Base-by-base conservation (phyloP, 768 basidiomycete species). In the Mycena galopus region DNA sequence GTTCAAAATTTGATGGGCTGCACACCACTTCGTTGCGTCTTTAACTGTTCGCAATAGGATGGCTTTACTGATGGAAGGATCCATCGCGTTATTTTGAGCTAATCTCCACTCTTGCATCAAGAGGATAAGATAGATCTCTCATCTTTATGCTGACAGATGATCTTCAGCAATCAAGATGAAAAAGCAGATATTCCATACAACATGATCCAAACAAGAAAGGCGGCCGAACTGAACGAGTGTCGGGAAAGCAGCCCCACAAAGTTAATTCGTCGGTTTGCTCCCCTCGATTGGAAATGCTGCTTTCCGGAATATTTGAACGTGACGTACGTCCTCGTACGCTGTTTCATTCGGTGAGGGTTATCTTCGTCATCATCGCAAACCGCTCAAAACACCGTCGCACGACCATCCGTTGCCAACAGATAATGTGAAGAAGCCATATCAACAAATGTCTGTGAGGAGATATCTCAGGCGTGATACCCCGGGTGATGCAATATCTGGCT, bases 1-100 rank as follows among this genome's bases (percentile, higher is more conserved):
- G n/a, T n/a, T 59, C 33, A n/a, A 59, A 59, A 37, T n/a, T 59
- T 39, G 58, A 59, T 59, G 58, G 35, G n/a, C 58, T 35, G 58
- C 19, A 59, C 32, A 59, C 32, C 33, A 57, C 58, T 35, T 39
- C 58, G 35, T 39, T 33, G 58, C 58, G 21, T 39, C 39, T 59
- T 59, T 59, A 39, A 59, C 58, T 25, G 58, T 57, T 37, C 32
- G 16, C 32, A 57, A 57, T 16, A 27, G 32, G 35, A 35, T 23
- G 6, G 6, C 19, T 59, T 59, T 23, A 37, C 39, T 39, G 32
- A 21, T 59, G 21, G 16, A 21, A 37, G 58, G 33, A 59, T 35
- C 7, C 58, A 59, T 39, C 35, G 58, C 32, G n/a, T 39, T 59
- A 59, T 59, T 59, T n/a, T n/a, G n/a, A n/a, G n/a, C n/a, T n/a